Percentiles rank a stretch among this genome's conserved stretches.
Evolutionary conservation across 441 rosid genomes (phyloP).

Genomic region (Brassica balearica): DNA sequence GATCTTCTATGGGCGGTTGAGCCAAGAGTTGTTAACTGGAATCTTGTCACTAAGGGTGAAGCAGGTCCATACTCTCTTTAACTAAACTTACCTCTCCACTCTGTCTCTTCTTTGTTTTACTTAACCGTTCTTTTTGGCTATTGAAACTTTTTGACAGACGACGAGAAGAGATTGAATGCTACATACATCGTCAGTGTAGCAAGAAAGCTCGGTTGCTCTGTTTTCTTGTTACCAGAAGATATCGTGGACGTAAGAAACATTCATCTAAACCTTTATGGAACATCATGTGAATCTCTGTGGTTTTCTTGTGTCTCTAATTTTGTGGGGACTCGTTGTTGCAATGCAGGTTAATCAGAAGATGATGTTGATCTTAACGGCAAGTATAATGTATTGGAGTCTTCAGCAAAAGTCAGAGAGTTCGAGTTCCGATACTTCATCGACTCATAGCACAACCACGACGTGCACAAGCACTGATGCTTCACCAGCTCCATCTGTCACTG

Average conservation of each 20-base stretch:
- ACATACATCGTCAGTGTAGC: constrained; percentile 91
- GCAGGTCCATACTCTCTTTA: constrained; percentile 54
- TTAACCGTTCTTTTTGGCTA: background rate
- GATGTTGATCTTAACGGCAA: constrained; percentile 70
- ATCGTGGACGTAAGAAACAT: constrained; percentile 70
- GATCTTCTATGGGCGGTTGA: constrained; percentile 92
- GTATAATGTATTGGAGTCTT: constrained; percentile 79
- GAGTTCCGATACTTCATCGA: constrained; percentile 51
- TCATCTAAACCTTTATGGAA: background rate
- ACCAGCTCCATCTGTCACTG: constrained; percentile 71
- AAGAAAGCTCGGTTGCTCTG: constrained; percentile 92
- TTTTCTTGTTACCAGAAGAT: constrained; percentile 95
- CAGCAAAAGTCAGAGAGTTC: constrained; percentile 48
- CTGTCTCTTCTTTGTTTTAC: background rate
- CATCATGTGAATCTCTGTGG: background rate
- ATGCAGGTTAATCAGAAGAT: constrained; percentile 84
- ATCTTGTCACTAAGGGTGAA: constrained; percentile 92
- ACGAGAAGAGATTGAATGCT: constrained; percentile 92
- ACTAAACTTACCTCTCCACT: background rate
- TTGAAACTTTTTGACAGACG: constrained; percentile 53
- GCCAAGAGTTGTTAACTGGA: constrained; percentile 95
- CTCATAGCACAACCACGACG: constrained; percentile 42
- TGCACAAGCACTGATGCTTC: constrained; percentile 59
- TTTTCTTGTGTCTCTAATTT: background rate
- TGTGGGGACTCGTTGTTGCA: background rate